phyloP scores from a whole-genome alignment of 202 grass and related monocot species.

The Sporobolus alterniflorus region DNA sequence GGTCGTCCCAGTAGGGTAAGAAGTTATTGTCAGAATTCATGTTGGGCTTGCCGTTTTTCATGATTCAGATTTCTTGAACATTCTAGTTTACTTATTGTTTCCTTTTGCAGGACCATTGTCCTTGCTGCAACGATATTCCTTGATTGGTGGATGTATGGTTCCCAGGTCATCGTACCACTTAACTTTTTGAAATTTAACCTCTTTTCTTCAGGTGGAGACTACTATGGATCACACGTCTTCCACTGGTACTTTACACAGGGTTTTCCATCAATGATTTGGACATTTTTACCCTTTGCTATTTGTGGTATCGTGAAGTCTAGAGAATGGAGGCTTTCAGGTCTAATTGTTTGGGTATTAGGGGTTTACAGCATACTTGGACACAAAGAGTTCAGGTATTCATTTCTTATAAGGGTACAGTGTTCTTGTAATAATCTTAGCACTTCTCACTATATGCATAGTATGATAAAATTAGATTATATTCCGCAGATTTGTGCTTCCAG shows the following conservation, averaged over 20 bases:
- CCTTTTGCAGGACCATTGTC: slow-evolving; percentile 67
- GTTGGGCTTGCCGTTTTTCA: not conserved
- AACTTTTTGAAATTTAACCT: slow-evolving; percentile 98
- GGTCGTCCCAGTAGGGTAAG: slow-evolving; percentile 86
- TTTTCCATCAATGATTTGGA: slow-evolving; percentile 93
- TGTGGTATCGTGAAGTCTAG: slow-evolving; percentile 69
- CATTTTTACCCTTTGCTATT: slow-evolving; percentile 79
- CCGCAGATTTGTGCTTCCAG: slow-evolving; percentile 92
- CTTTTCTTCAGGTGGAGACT: slow-evolving; percentile 93
- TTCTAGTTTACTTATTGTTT: slow-evolving; percentile 8
- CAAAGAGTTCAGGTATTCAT: slow-evolving; percentile 93
- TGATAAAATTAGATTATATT: slow-evolving; percentile 29
- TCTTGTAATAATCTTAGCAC: slow-evolving; percentile 9
- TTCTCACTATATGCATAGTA: not conserved
- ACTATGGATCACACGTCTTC: slow-evolving; percentile 89
- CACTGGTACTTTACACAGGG: slow-evolving; percentile 98
- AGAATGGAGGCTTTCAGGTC: slow-evolving; percentile 75
- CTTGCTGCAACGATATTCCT: slow-evolving; percentile 69
- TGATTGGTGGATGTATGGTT: slow-evolving; percentile 87
- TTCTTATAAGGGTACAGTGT: slow-evolving; percentile 22
- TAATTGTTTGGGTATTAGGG: slow-evolving; percentile 85
- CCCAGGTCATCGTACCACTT: slow-evolving; percentile 74
- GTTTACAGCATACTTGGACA: slow-evolving; percentile 97
- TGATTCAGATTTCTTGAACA: too few species aligned
- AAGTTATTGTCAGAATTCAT: slow-evolving; percentile 13